Evolutionary conservation across 139 green algal genomes (phyloP).

Genomic region (Haematococcus lacustris): DNA sequence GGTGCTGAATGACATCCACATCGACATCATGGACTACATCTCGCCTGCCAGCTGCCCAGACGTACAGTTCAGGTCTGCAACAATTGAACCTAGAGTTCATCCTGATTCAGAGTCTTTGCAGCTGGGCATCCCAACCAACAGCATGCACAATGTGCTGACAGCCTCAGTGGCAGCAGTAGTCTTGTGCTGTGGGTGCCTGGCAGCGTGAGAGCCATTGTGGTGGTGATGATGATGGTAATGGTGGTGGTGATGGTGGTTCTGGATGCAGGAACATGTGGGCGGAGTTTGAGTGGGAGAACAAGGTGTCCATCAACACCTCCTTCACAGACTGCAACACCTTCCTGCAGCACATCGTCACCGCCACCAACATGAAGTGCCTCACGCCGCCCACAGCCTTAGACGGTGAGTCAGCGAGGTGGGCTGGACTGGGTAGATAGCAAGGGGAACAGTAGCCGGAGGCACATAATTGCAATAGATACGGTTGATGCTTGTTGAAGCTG

Average conservation of each 20-base stretch:
- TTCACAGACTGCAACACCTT: conserved; percentile 81
- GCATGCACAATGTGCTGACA: not conserved
- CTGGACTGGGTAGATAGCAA: no score
- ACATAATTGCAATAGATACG: no score
- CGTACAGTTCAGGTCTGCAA: conserved; percentile 62
- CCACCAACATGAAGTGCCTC: conserved; percentile 97
- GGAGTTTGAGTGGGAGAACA: conserved; percentile 99
- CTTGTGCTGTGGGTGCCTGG: not conserved
- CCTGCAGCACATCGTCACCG: conserved; percentile 89
- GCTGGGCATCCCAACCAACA: no score
- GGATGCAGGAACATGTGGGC: conserved; percentile 95
- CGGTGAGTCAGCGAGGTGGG: no score
- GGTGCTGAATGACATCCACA: conserved; percentile 98
- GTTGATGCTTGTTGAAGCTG: no score
- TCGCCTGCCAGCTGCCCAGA: conserved; percentile 79
- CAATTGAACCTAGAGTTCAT: not conserved
- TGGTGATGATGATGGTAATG: not conserved
- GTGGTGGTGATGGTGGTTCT: not conserved
- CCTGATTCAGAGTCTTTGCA: not conserved
- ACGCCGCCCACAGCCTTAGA: conserved; percentile 80
- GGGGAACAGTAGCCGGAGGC: no score
- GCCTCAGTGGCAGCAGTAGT: not conserved
- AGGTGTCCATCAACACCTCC: conserved; percentile 93
- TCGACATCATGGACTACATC: conserved; percentile 99
- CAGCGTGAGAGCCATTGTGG: no score